Conservation (phyloP, 495 filamentous ascomycete species). For the Talaromyces adpressus region DNA sequence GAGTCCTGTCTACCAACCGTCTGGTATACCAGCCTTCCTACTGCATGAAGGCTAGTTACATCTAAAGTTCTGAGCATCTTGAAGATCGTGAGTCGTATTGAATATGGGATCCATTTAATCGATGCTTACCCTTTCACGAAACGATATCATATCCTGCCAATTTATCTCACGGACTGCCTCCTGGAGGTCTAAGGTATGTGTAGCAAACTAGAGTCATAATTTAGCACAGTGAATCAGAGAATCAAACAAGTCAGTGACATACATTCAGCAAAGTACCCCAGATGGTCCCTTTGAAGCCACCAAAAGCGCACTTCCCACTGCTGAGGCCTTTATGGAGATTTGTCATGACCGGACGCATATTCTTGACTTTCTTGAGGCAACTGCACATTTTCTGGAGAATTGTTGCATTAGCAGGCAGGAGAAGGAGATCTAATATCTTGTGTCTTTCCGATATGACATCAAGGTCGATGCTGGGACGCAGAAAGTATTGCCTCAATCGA, state of each 20-base stretch:
- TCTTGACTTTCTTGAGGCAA: constrained; percentile 66
- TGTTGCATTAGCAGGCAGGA: constrained; percentile 61
- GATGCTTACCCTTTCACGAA: constrained; percentile 50
- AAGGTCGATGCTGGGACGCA: constrained; percentile 68
- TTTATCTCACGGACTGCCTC: constrained; percentile 56
- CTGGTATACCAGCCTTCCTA: constrained; percentile 65
- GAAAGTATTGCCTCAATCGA: constrained; percentile 73
- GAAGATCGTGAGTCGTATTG: constrained; percentile 10
- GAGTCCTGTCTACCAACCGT: constrained; percentile 31
- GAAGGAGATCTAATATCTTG: constrained; percentile 57
- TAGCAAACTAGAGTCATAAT: constrained; percentile 45
- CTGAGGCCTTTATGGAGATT: constrained; percentile 73
- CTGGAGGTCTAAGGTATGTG: constrained; percentile 60
- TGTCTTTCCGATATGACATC: constrained; percentile 68
- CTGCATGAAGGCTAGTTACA: constrained; percentile 44
- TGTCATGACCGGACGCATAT: constrained; percentile 63
- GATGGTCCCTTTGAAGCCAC: constrained; percentile 55
- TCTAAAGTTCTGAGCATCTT: constrained; percentile 40
- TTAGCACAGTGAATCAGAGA: neutral
- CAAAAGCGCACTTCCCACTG: constrained; percentile 48
- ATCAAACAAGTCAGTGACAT: constrained; percentile 10
- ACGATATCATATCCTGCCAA: constrained; percentile 44
- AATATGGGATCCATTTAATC: constrained; percentile 1
- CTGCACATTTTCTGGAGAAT: constrained; percentile 50
- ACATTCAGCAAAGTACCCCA: constrained; percentile 61